Evolutionary conservation across 306 rosid genomes (phyloP).

Genomic region (Sesbania bispinosa): DNA sequence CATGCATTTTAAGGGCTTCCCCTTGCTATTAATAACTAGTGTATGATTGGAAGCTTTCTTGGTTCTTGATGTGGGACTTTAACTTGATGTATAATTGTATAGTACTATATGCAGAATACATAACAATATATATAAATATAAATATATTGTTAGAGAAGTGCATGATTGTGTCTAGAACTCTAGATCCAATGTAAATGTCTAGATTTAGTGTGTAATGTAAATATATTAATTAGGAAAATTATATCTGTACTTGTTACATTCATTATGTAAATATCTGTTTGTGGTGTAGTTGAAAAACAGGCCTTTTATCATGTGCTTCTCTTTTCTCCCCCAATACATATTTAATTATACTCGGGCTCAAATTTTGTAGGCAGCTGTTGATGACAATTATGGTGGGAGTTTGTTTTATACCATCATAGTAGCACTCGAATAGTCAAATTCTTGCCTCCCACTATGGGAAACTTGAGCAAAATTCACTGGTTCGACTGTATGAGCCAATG

Average conservation of each 20-base stretch:
- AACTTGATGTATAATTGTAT: neutral
- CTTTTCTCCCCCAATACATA: constrained; percentile 2
- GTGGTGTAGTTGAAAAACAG: neutral
- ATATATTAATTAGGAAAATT: neutral
- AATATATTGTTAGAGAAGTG: neutral
- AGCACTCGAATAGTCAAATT: neutral
- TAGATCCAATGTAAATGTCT: neutral
- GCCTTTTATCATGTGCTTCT: neutral
- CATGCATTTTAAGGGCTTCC: neutral
- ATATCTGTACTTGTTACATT: neutral
- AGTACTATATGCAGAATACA: too few species aligned
- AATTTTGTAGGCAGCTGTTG: constrained; percentile 57
- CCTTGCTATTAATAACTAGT: neutral
- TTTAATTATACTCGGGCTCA: constrained; percentile 10
- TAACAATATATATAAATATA: too few species aligned
- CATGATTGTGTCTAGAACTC: neutral
- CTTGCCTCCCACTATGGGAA: neutral
- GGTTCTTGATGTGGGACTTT: constrained; percentile 2
- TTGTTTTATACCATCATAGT: constrained; percentile 48
- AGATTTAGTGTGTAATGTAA: neutral
- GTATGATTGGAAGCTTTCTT: neutral
- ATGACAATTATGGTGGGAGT: constrained; percentile 78
- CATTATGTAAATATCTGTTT: neutral
- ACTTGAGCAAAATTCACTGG: neutral
- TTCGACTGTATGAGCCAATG: constrained; percentile 15